Evolutionary conservation across 2,329 filamentous ascomycete species (phyloP).

Genomic region (Fusarium mundagurra): DNA sequence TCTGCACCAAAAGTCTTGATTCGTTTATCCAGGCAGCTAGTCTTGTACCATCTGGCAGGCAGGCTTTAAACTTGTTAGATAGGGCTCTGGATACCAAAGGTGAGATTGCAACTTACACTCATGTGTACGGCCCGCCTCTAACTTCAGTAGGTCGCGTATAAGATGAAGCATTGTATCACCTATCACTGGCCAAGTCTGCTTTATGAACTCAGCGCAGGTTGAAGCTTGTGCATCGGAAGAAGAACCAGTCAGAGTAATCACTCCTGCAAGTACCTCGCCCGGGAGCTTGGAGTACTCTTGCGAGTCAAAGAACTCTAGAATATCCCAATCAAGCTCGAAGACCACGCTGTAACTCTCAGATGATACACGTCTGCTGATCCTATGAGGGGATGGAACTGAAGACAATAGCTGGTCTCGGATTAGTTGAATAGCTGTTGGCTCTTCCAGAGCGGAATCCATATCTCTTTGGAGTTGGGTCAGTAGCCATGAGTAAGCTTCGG

Average conservation of each 20-base stretch:
- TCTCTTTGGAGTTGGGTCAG: background rate
- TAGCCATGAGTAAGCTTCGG: background rate
- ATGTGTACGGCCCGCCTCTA: background rate
- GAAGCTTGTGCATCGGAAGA: background rate
- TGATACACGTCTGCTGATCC: background rate
- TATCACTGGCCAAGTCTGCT: background rate
- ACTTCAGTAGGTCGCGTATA: background rate
- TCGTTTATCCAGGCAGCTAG: background rate
- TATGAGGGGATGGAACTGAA: background rate
- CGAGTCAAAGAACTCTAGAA: background rate
- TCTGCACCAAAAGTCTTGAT: background rate
- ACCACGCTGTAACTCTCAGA: background rate
- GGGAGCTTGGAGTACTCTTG: background rate
- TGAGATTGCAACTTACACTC: background rate
- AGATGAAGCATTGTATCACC: background rate
- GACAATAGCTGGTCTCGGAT: background rate
- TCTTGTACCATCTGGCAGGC: background rate
- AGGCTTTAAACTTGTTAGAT: accelerated
- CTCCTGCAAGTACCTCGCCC: accelerated
- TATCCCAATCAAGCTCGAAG: background rate
- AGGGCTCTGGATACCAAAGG: background rate
- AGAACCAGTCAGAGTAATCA: background rate
- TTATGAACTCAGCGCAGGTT: background rate
- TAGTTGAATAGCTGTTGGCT: background rate
- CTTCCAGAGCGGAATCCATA: background rate